Evolutionary conservation across 306 rosid species (phyloP).

Genomic region (Inga oerstediana): DNA sequence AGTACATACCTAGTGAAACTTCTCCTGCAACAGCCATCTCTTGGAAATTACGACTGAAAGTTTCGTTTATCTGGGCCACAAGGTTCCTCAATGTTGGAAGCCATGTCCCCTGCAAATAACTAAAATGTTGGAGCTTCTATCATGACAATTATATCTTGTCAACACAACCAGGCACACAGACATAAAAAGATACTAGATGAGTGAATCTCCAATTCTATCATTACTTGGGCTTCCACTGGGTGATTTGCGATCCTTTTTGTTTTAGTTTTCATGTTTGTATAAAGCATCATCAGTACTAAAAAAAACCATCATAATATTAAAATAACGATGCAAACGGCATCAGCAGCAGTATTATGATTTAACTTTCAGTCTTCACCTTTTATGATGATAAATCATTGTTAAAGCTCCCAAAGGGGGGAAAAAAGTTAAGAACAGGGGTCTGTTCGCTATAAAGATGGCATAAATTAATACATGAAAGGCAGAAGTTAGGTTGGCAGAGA

Average conservation of each 20-base stretch:
- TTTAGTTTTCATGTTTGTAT: not conserved
- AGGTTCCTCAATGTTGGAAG: slow-evolving; percentile 87
- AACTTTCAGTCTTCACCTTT: not conserved
- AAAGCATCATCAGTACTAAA: not conserved
- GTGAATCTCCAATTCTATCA: not conserved
- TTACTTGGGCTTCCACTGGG: not conserved
- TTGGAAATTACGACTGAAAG: slow-evolving; percentile 80
- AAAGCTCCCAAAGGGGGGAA: not conserved
- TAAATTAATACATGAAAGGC: not conserved
- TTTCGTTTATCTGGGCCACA: slow-evolving; percentile 85
- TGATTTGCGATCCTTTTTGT: not conserved
- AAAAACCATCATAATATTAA: not conserved
- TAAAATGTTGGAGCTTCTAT: slow-evolving; percentile 18
- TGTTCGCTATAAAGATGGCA: not conserved
- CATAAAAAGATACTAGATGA: not conserved
- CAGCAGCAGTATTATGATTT: not conserved
- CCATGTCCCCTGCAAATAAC: slow-evolving; percentile 71
- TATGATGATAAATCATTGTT: not conserved
- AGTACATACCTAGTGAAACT: slow-evolving; percentile 74
- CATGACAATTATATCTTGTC: slow-evolving; percentile 1
- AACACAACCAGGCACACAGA: slow-evolving; percentile 3
- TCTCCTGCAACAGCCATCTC: slow-evolving; percentile 99
- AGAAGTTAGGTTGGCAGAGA: not conserved
- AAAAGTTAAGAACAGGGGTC: too few species aligned
- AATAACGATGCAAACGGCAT: not conserved